Conservation (phyloP, 1,284 basidiomycete species). For the Ustilago crameri region DNA sequence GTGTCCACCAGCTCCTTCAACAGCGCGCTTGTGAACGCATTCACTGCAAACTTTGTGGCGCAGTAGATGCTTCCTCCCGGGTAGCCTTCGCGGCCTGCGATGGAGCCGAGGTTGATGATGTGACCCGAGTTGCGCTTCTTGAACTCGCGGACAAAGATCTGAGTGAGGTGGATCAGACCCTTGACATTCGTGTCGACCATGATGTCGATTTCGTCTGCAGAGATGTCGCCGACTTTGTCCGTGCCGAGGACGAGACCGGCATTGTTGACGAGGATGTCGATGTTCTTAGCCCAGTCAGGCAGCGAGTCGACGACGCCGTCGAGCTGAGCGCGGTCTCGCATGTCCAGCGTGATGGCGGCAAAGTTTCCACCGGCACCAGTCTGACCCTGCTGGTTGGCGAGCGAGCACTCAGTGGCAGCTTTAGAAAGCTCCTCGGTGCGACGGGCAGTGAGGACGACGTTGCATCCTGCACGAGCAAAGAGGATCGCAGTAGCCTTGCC, state of each 20-base stretch:
- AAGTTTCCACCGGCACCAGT: constrained; percentile 71
- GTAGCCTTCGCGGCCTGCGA: constrained; percentile 91
- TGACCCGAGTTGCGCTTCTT: constrained; percentile 87
- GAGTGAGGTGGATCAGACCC: constrained; percentile 85
- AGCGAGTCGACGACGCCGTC: constrained; percentile 46
- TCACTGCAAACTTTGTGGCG: constrained; percentile 84
- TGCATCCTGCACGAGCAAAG: constrained; percentile 68
- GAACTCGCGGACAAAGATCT: constrained; percentile 78
- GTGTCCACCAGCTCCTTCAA: constrained; percentile 88
- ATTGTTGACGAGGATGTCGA: constrained; percentile 67
- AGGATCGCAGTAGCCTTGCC: constrained; percentile 70
- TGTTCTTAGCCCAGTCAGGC: constrained; percentile 60
- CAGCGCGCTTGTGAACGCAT: constrained; percentile 85
- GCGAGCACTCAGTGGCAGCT: constrained; percentile 72
- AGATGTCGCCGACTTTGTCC: constrained; percentile 83
- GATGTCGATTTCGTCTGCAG: constrained; percentile 76
- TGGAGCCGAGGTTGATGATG: constrained; percentile 93
- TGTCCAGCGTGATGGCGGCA: constrained; percentile 58
- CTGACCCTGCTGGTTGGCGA: constrained; percentile 78
- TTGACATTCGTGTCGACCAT: constrained; percentile 96
- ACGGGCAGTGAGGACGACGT: constrained; percentile 70
- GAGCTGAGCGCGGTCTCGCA: constrained; percentile 51
- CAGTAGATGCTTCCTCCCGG: constrained; percentile 69
- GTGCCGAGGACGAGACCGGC: constrained; percentile 81
- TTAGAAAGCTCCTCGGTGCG: constrained; percentile 66